phyloP scores from a whole-genome alignment of 116 monocot species.

The Zostera marina region DNA sequence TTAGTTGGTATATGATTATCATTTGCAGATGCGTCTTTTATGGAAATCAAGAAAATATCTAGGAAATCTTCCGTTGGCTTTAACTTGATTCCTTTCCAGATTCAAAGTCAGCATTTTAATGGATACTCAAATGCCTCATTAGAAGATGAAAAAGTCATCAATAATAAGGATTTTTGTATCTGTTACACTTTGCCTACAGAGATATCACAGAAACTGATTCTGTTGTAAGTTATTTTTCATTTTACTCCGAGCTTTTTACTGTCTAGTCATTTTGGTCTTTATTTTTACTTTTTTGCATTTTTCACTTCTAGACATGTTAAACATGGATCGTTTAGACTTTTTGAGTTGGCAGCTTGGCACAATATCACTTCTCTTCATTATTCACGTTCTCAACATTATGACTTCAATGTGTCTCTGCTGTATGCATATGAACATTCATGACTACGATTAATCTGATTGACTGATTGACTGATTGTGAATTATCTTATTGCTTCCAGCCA shows the following conservation, averaged over 20 bases:
- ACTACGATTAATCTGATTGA: too few species aligned
- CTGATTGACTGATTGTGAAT: too few species aligned
- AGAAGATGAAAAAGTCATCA: conserved; percentile 2
- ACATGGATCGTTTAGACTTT: too few species aligned
- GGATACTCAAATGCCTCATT: conserved; percentile 2
- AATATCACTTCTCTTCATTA: too few species aligned
- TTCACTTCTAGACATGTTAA: too few species aligned
- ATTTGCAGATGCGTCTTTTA: conserved; percentile 20
- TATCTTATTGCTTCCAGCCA: conserved; percentile 34
- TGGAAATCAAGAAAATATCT: conserved; percentile 21
- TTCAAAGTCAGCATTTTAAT: conserved; percentile 13
- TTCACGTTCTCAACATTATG: too few species aligned
- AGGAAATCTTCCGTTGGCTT: conserved; percentile 42
- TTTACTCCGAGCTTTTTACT: neutral
- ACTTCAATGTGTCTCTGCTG: too few species aligned
- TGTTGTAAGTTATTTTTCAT: conserved; percentile 29
- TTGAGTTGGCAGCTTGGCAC: too few species aligned
- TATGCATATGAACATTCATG: too few species aligned
- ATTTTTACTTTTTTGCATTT: too few species aligned
- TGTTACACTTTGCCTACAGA: conserved; percentile 30
- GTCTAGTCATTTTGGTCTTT: too few species aligned
- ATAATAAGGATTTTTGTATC: conserved; percentile 19
- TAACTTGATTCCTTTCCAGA: conserved; percentile 36
- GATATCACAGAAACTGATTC: conserved; percentile 15
- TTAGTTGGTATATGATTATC: neutral